A percentile compares a stretch with the other conserved stretches of the same genome.
Evolutionary conservation across 1,139 yeast species (phyloP).

Genomic region (Kodamaea anthophila): DNA sequence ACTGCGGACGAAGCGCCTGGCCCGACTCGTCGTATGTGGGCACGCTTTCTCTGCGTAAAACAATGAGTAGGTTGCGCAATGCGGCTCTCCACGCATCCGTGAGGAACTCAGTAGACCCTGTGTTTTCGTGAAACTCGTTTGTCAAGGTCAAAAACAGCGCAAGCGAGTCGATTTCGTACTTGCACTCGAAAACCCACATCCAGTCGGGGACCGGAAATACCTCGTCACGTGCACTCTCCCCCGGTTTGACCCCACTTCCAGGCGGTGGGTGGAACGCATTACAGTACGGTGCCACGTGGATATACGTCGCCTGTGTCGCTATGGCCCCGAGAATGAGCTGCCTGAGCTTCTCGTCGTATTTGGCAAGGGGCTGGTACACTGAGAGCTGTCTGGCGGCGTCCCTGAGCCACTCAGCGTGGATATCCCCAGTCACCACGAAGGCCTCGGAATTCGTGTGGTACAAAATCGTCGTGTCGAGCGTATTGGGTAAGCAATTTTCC

Average conservation of each 20-base stretch:
- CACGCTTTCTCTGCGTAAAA: constrained; percentile 53
- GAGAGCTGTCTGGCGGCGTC: constrained; percentile 82
- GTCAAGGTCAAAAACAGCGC: constrained; percentile 75
- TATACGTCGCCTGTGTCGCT: constrained; percentile 64
- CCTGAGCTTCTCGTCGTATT: constrained; percentile 44
- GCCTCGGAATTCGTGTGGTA: constrained; percentile 46
- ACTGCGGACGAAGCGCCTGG: constrained; percentile 40
- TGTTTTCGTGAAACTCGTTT: constrained; percentile 58
- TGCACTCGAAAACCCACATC: constrained; percentile 76
- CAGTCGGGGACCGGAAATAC: constrained; percentile 71
- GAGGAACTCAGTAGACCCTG: constrained; percentile 47
- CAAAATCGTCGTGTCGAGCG: constrained; percentile 78
- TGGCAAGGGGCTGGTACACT: constrained; percentile 61
- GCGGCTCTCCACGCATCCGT: constrained; percentile 58
- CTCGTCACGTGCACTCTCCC: constrained; percentile 53
- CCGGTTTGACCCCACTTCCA: constrained; percentile 46
- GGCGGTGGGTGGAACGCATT: constrained; percentile 89
- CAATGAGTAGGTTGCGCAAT: constrained; percentile 43
- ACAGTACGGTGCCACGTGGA: constrained; percentile 67
- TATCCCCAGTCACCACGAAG: constrained; percentile 85
- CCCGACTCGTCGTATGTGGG: constrained; percentile 64
- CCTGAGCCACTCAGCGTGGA: constrained; percentile 85
- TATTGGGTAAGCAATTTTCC: constrained; percentile 83
- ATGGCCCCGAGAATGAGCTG: constrained; percentile 71
- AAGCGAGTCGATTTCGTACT: constrained; percentile 80